phyloP scores from a whole-genome alignment of 1,284 basidiomycete genomes.

The Marasmius fiardii region DNA sequence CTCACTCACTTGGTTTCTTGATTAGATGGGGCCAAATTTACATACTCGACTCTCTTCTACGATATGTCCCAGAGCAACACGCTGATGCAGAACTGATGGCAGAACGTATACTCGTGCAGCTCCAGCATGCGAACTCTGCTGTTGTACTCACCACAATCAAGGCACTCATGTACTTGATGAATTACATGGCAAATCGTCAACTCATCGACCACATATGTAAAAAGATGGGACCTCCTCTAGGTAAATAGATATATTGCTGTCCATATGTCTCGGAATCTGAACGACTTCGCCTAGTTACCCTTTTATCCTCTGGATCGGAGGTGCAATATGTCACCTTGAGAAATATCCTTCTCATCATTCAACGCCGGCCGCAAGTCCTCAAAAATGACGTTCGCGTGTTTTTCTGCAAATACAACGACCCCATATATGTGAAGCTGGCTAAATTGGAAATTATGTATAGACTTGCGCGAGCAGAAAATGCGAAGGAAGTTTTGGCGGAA shows the following conservation, averaged over 20 bases:
- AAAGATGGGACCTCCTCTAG: conserved; percentile 96
- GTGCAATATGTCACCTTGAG: conserved; percentile 98
- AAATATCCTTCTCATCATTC: conserved; percentile 96
- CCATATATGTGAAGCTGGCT: conserved; percentile 97
- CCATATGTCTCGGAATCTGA: conserved; percentile 5
- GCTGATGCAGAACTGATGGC: conserved; percentile 92
- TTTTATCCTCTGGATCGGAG: conserved; percentile 95
- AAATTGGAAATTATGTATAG: conserved; percentile 99
- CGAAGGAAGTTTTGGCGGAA: conserved; percentile 89
- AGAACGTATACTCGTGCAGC: conserved; percentile 87
- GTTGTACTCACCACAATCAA: conserved; percentile 95
- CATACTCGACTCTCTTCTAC: conserved; percentile 91
- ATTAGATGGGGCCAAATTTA: conserved; percentile 99
- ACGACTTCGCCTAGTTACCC: conserved; percentile 59
- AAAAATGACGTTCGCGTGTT: conserved; percentile 98
- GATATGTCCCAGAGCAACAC: conserved; percentile 87
- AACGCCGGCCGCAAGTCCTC: conserved; percentile 88
- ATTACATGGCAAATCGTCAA: conserved; percentile 92
- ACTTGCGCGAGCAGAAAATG: conserved; percentile 88
- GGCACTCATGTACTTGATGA: conserved; percentile 95
- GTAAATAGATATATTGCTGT: conserved; percentile 38
- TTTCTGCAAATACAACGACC: conserved; percentile 99
- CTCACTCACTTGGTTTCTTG: neutral
- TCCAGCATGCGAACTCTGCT: conserved; percentile 94
- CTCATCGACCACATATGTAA: conserved; percentile 89